phyloP scores from a whole-genome alignment of 106 monocot genomes.

The Vanilla planifolia region DNA sequence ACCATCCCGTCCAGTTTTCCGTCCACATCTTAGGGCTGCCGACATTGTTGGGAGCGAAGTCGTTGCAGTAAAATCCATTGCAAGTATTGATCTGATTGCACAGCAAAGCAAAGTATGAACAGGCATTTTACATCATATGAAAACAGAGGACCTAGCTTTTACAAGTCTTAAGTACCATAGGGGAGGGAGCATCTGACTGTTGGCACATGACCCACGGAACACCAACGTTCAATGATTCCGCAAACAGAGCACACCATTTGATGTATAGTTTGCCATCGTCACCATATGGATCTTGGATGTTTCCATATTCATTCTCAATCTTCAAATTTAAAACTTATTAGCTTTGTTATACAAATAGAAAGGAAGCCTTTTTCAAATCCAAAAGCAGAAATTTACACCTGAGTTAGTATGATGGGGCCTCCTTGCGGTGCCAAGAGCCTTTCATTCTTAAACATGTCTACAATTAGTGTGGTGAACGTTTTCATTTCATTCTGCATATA shows the following conservation, averaged over 20 bases:
- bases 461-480: constrained; percentile 39
- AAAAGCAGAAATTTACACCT: constrained; percentile 18
- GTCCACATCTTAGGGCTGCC: constrained; percentile 70
- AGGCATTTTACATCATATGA: too few species aligned
- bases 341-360: background rate
- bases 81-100: constrained; percentile 56
- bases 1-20: constrained; percentile 87
- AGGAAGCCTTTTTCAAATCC: background rate
- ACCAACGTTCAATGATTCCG: constrained; percentile 18
- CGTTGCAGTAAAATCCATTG: constrained; percentile 52
- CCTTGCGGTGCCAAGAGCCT: constrained; percentile 39
- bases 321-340: constrained; percentile 1
- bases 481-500: constrained; percentile 33
- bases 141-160: too few species aligned
- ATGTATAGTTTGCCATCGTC: constrained; percentile 22
- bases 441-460: constrained; percentile 28
- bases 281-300: constrained; percentile 5
- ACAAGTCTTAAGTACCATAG: constrained; percentile 17
- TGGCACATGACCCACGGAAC: constrained; percentile 45
- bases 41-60: constrained; percentile 36
- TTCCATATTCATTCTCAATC: constrained; percentile 42
- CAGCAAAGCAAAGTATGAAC: background rate
- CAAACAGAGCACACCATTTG: constrained; percentile 24
- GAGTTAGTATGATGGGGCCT: constrained; percentile 57
- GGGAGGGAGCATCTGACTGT: constrained; percentile 23